These are phyloP conservation scores for Phytophthora kernoviae DNA, from an alignment of 352 stramenopile species.

Conservation along the genomic window DNA sequence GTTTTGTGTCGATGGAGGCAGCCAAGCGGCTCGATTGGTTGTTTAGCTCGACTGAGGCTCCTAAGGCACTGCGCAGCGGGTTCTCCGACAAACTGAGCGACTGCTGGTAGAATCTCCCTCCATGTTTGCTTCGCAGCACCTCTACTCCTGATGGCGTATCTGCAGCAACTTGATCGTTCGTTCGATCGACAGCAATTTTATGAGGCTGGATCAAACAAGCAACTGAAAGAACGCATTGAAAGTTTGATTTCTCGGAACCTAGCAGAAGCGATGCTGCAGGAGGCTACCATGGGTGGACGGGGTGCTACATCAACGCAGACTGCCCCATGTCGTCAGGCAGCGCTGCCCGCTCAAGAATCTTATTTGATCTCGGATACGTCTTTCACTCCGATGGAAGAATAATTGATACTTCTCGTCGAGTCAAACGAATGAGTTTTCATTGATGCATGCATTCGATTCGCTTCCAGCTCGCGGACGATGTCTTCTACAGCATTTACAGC, in stretches of 20 bases:
- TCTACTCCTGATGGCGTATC: conserved; percentile 71
- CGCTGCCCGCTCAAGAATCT: conserved; percentile 15
- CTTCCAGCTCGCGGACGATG: conserved; percentile 42
- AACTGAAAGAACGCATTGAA: conserved; percentile 59
- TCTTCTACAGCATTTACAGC: conserved; percentile 40
- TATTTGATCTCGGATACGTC: conserved; percentile 38
- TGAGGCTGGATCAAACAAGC: conserved; percentile 40
- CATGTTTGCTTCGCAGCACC: conserved; percentile 54
- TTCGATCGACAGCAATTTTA: conserved; percentile 67
- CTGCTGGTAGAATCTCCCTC: conserved; percentile 54
- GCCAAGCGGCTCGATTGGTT: conserved; percentile 61
- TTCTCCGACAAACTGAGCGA: conserved; percentile 56
- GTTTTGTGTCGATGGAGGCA: conserved; percentile 71
- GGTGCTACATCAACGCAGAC: conserved; percentile 1
- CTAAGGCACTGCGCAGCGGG: conserved; percentile 45
- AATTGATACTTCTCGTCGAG: conserved; percentile 12
- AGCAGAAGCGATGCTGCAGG: conserved; percentile 61
- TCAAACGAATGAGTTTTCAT: conserved; percentile 1
- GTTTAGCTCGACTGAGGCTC: conserved; percentile 46
- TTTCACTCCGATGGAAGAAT: conserved; percentile 52
- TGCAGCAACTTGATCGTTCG: conserved; percentile 67
- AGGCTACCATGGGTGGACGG: conserved; percentile 29
- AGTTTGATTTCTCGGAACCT: conserved; percentile 60
- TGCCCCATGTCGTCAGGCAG: conserved; percentile 9
- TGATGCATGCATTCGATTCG: conserved; percentile 15